Evolutionary conservation across 1,139 yeast genomes (phyloP).

Genomic region (Candida glucosophila): DNA sequence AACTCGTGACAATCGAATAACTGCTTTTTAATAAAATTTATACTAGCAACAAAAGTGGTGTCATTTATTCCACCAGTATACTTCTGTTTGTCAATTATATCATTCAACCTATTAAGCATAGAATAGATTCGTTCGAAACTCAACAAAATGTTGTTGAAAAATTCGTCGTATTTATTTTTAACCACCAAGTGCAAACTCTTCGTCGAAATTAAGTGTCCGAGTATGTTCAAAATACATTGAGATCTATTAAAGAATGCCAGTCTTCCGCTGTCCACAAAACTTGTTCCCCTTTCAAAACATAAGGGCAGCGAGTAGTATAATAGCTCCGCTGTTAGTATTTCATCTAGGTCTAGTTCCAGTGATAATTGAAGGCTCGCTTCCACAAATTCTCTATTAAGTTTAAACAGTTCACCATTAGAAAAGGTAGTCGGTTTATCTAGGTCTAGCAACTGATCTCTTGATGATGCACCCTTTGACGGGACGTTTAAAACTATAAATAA

Average conservation of each 20-base stretch:
- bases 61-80: slow-evolving; percentile 32
- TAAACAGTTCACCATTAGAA: slow-evolving; percentile 49
- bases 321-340: slow-evolving; percentile 28
- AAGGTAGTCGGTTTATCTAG: slow-evolving; percentile 47
- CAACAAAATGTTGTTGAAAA: slow-evolving; percentile 33
- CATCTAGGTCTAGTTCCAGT: slow-evolving; percentile 32
- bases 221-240: slow-evolving; percentile 62
- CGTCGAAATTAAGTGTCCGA: slow-evolving; percentile 44
- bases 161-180: slow-evolving; percentile 10
- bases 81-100: slow-evolving; percentile 58
- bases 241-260: slow-evolving; percentile 63
- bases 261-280: slow-evolving; percentile 58
- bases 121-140: slow-evolving; percentile 53
- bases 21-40: slow-evolving; percentile 53
- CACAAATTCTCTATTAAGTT: slow-evolving; percentile 50
- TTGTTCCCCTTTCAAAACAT: slow-evolving; percentile 41
- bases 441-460: slow-evolving; percentile 40
- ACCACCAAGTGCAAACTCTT: slow-evolving; percentile 19
- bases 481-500: slow-evolving; percentile 36
- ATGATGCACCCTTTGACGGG: slow-evolving; percentile 45
- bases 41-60: slow-evolving; percentile 43
- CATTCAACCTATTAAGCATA: slow-evolving; percentile 47
- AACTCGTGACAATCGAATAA: slow-evolving; percentile 62
- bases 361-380: slow-evolving; percentile 54
- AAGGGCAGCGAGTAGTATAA: slow-evolving; percentile 32